phyloP scores from a whole-genome alignment of 2,329 filamentous ascomycete genomes.

The Cytospora mali region DNA sequence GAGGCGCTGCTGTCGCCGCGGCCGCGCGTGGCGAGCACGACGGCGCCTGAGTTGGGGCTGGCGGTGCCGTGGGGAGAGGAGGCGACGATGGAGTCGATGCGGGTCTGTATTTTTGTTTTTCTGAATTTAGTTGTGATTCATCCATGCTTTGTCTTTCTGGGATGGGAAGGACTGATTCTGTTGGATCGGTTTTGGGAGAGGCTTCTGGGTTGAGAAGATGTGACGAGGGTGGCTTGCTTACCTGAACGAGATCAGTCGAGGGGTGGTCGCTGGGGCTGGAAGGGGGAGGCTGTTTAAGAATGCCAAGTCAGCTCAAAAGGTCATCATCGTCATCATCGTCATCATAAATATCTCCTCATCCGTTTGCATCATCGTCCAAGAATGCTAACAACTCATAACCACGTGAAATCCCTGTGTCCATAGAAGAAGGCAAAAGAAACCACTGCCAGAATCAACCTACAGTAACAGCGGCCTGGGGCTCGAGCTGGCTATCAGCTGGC shows the following conservation, averaged over 20 bases:
- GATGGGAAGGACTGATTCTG: neutral
- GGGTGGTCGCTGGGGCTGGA: conserved; percentile 14
- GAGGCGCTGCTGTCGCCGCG: neutral
- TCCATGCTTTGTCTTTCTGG: neutral
- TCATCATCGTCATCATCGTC: neutral
- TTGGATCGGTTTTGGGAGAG: conserved; percentile 13
- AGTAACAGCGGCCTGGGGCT: conserved; percentile 38
- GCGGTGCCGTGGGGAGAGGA: conserved; percentile 15
- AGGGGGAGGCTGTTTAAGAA: conserved; percentile 24
- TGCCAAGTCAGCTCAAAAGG: neutral
- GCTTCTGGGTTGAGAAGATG: conserved; percentile 27
- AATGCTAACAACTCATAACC: neutral
- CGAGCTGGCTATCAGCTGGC: conserved; percentile 41
- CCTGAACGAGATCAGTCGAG: conserved; percentile 21
- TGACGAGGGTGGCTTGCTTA: conserved; percentile 14
- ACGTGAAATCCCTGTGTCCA: neutral
- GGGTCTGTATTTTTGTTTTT: conserved; percentile 33
- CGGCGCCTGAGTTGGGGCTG: neutral
- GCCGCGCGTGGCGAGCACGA: conserved; percentile 3
- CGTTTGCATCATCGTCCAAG: neutral
- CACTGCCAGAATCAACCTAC: conserved; percentile 38
- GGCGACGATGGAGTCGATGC: conserved; percentile 43
- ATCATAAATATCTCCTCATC: neutral
- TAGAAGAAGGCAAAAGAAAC: neutral
- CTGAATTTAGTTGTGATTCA: neutral